A percentile compares a stretch with the other conserved stretches of the same genome.
phyloP scores from a whole-genome alignment of 768 basidiomycete species.

The Xerocomellus chrysenteron region DNA sequence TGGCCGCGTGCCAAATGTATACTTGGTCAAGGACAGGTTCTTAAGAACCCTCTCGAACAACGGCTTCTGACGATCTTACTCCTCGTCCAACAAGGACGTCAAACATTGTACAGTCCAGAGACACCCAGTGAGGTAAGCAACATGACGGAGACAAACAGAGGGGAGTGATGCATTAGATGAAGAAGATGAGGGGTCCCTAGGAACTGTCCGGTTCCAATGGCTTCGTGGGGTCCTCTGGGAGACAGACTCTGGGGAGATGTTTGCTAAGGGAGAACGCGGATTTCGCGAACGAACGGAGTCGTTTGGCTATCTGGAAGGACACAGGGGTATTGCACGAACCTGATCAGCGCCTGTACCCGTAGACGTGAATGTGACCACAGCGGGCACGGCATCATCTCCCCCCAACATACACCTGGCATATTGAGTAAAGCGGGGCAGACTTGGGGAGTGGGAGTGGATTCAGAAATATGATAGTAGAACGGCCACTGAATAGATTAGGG shows the following conservation, averaged over 20 bases:
- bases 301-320: not conserved
- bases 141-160: not conserved
- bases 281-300: not conserved
- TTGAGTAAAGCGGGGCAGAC: constrained; percentile 14
- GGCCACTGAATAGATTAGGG: not conserved
- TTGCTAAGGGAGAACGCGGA: not conserved
- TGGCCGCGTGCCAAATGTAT: constrained; percentile 5
- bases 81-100: not conserved
- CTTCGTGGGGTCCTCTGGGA: constrained; percentile 12
- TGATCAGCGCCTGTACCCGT: not conserved
- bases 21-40: not conserved
- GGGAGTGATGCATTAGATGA: constrained; percentile 11
- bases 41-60: not conserved
- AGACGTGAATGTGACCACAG: constrained; percentile 14
- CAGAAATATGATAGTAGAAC: not conserved
- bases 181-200: constrained; percentile 5
- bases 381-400: constrained; percentile 30
- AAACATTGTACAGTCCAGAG: not conserved
- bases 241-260: not conserved
- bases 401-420: constrained; percentile 27
- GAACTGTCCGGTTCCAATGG: constrained; percentile 8
- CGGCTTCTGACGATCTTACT: not conserved
- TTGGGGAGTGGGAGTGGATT: not conserved
- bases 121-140: not conserved
- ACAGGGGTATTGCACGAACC: not conserved